Base-by-base conservation (phyloP, 2,329 filamentous ascomycete genomes). In the Cercospora sojina region DNA sequence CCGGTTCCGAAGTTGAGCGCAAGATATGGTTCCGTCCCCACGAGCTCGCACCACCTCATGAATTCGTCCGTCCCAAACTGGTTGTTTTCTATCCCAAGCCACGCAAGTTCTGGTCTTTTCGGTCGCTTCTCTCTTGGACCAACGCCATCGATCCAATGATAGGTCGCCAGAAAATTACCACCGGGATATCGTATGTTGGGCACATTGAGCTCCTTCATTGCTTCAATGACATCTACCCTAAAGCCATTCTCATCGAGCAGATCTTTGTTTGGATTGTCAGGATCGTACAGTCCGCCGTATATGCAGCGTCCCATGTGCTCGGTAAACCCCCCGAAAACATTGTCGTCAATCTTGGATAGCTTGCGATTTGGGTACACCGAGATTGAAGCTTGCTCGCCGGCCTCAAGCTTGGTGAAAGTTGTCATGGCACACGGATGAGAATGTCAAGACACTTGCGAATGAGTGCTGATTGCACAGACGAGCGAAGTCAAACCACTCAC, bases 221-320 rank as follows among this genome's bases (percentile, higher is more conserved):
- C 88, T 49, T 86, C 84, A 25, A 95, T 85, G 49, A 95, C 91
- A 79, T 95, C 91, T 71, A 85, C 91, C 43, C 91, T 88, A 80
- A 92, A 94, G 49, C 91, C 91, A 70, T 91, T 83, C 62, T 87
- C 83, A 72, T 93, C 90, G 2, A 90, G 88, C n/a, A 93, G 83
- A 3, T 87, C 80, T 49, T 72, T 72, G 67, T 75, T 75, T n/a
- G 74, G 66, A 77, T 88, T 93, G 35, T 84, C 85, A 1, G 91
- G 91, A 72, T 94, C 91, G 79, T 93, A 94, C 76, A 95, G 90
- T 70, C 92, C 91, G 69, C 91, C 91, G 77, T 95, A 94, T 75
- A 95, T 93, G 82, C 91, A 95, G 68, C 91, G 87, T 73, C 91
- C 91, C 91, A 95, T 95, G 79, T 95, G 92, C 90, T 95, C 91